Evolutionary conservation across 1,139 yeast genomes (phyloP).

Genomic region (Yamadazyma pseudoaaseri): DNA sequence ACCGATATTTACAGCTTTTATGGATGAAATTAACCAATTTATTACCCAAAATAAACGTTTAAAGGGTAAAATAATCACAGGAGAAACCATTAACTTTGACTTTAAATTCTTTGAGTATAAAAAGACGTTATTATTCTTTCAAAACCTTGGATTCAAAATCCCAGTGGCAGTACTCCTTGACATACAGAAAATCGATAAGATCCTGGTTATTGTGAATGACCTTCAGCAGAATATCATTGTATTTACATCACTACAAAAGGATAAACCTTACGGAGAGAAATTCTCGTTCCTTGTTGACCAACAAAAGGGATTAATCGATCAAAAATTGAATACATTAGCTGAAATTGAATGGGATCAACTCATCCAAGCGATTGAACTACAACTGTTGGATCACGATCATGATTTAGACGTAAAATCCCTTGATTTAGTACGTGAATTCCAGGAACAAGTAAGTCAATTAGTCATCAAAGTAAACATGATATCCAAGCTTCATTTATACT

Average conservation of each 20-base stretch:
- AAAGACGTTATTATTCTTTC: slow-evolving; percentile 54
- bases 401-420: slow-evolving; percentile 41
- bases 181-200: slow-evolving; percentile 43
- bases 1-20: slow-evolving; percentile 49
- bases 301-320: slow-evolving; percentile 32
- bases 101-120: slow-evolving; percentile 40
- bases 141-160: slow-evolving; percentile 54
- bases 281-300: slow-evolving; percentile 43
- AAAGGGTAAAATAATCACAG: slow-evolving; percentile 13
- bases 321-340: slow-evolving; percentile 23
- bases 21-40: slow-evolving; percentile 18
- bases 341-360: slow-evolving; percentile 56
- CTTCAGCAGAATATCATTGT: slow-evolving; percentile 48
- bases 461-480: slow-evolving; percentile 33
- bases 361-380: slow-evolving; percentile 48
- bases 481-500: slow-evolving; percentile 20
- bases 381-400: slow-evolving; percentile 17
- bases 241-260: slow-evolving; percentile 19
- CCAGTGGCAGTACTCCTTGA: slow-evolving; percentile 41
- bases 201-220: slow-evolving; percentile 60
- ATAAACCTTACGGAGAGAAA: slow-evolving; percentile 29
- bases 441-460: slow-evolving; percentile 26
- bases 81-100: slow-evolving; percentile 51
- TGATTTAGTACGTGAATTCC: slow-evolving; percentile 38
- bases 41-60: slow-evolving; percentile 9